Conservation (phyloP, 441 rosid genomes). For the Syzygium malaccense region DNA sequence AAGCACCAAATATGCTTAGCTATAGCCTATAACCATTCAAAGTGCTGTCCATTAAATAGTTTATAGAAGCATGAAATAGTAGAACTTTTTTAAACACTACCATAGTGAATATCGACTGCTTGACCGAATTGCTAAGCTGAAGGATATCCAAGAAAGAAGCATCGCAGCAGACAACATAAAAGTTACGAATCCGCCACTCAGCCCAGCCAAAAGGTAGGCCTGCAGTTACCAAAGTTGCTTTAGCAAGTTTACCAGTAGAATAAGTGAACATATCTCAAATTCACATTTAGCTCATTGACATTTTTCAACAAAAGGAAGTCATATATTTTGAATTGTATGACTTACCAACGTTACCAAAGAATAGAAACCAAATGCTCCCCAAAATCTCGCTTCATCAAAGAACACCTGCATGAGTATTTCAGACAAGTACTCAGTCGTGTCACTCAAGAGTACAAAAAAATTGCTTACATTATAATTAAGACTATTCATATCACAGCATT, state of each 20-base stretch:
- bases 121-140: constrained; percentile 36
- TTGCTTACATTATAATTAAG: neutral
- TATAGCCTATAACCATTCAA: neutral
- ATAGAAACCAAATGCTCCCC: constrained; percentile 97
- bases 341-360: constrained; percentile 72
- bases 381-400: constrained; percentile 82
- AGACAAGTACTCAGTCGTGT: neutral
- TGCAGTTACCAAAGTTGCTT: constrained; percentile 27
- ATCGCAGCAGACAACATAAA: constrained; percentile 51
- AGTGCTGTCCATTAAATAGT: neutral
- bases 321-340: neutral
- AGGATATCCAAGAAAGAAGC: constrained; percentile 78
- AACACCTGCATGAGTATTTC: constrained; percentile 38
- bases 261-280: neutral
- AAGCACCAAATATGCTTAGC: neutral
- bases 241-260: constrained; percentile 11
- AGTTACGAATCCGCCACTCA: constrained; percentile 86
- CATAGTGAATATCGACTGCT: constrained; percentile 45
- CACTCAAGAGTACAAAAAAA: neutral
- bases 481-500: neutral
- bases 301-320: neutral
- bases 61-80: neutral
- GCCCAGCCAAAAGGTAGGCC: constrained; percentile 79
- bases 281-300: neutral
- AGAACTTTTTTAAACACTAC: constrained; percentile 22